phyloP scores from a whole-genome alignment of 2,329 filamentous ascomycete species.

The Blumeria graminis region DNA sequence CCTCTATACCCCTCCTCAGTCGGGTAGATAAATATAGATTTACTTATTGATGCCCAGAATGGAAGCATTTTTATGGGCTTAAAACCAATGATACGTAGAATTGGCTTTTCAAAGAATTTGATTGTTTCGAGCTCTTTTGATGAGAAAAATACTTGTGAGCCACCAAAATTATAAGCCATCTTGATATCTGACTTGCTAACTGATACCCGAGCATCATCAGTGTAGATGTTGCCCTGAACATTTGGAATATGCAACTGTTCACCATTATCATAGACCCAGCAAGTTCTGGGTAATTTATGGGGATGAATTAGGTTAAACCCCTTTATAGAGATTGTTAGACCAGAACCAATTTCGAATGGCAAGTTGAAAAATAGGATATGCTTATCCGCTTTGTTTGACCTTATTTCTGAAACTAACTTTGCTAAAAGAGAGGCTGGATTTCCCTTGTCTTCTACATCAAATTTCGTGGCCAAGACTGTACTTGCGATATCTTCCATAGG shows the following conservation, averaged over 20 bases:
- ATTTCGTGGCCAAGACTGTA: conserved; percentile 25
- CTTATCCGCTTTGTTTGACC: conserved; percentile 69
- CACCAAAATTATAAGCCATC: conserved; percentile 91
- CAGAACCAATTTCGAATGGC: conserved; percentile 69
- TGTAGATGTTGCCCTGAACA: conserved; percentile 48
- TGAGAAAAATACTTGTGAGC: conserved; percentile 67
- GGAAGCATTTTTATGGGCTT: conserved; percentile 55
- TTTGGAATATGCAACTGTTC: conserved; percentile 61
- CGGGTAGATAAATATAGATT: conserved; percentile 81
- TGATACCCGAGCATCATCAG: conserved; percentile 51
- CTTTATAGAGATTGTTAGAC: conserved; percentile 69
- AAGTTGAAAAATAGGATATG: conserved; percentile 68
- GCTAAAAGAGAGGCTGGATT: conserved; percentile 60
- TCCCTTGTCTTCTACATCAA: conserved; percentile 35
- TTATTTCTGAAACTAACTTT: conserved; percentile 66
- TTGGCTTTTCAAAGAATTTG: conserved; percentile 55
- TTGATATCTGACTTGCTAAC: conserved; percentile 64
- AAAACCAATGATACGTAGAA: conserved; percentile 82
- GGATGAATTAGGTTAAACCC: conserved; percentile 76
- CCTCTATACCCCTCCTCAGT: conserved; percentile 77
- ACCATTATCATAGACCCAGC: conserved; percentile 72
- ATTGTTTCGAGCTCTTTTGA: conserved; percentile 61
- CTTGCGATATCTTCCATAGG: conserved; percentile 46
- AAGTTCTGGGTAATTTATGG: conserved; percentile 57
- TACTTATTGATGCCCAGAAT: conserved; percentile 64